Evolutionary conservation across 441 rosid species (phyloP).

Genomic region (Pelargonium cotyledonis): DNA sequence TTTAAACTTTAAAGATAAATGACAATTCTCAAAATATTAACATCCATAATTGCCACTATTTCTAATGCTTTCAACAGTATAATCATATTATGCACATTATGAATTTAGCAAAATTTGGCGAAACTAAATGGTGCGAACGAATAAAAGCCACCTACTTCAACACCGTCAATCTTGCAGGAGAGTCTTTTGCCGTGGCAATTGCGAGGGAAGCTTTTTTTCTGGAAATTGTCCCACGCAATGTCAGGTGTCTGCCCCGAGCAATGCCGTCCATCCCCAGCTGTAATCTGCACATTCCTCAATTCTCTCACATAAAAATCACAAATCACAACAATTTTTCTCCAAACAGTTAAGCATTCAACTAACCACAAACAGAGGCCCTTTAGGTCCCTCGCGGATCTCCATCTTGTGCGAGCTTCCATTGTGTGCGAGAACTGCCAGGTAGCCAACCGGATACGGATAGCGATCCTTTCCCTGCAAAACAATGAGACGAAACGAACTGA

Average conservation of each 20-base stretch:
- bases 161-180: slow-evolving; percentile 65
- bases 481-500: slow-evolving; percentile 8
- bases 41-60: neutral
- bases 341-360: slow-evolving; percentile 16
- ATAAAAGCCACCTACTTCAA: slow-evolving; percentile 42
- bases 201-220: slow-evolving; percentile 48
- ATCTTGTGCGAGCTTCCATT: slow-evolving; percentile 52
- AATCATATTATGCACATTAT: neutral
- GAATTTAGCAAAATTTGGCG: too few relatives aligned
- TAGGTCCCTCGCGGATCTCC: slow-evolving; percentile 70
- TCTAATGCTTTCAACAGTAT: neutral
- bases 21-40: neutral
- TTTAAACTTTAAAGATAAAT: neutral
- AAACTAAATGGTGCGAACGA: neutral
- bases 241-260: slow-evolving; percentile 76
- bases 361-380: slow-evolving; percentile 81
- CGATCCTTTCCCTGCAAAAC: slow-evolving; percentile 73
- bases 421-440: slow-evolving; percentile 57
- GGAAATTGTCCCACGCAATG: slow-evolving; percentile 77
- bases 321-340: neutral
- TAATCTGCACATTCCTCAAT: slow-evolving; percentile 41
- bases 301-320: neutral
- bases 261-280: slow-evolving; percentile 43
- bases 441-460: slow-evolving; percentile 88
- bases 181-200: slow-evolving; percentile 75